Percentiles rank a stretch among this genome's conserved stretches.
These are phyloP conservation scores for Lactarius sp. DNA, from an alignment of 768 basidiomycete genomes.

Conservation along the genomic window DNA sequence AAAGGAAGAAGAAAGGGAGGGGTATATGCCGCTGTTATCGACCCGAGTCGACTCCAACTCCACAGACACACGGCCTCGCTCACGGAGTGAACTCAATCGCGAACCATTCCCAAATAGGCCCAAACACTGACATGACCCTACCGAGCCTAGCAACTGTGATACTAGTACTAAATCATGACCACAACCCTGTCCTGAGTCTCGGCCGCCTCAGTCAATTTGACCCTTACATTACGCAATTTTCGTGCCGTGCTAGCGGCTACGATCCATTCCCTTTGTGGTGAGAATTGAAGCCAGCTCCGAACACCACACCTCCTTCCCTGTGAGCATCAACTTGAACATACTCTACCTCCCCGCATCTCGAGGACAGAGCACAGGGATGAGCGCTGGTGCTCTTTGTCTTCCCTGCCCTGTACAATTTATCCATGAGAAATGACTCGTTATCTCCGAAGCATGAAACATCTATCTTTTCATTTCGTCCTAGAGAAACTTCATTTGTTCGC, in stretches of 20 bases:
- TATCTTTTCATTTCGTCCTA: too few relatives aligned
- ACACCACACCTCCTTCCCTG: background rate
- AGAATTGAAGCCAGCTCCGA: background rate
- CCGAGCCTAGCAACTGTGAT: background rate
- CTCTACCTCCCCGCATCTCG: too few relatives aligned
- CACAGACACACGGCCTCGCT: background rate
- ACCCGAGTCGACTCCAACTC: background rate
- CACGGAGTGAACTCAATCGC: background rate
- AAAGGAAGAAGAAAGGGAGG: background rate
- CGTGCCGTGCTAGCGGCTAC: background rate
- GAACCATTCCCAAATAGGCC: conserved; percentile 21
- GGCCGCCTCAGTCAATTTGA: too few relatives aligned
- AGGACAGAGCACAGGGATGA: too few relatives aligned
- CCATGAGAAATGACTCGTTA: too few relatives aligned
- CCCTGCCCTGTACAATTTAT: too few relatives aligned
- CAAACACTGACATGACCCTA: conserved; percentile 7
- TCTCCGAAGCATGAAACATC: too few relatives aligned
- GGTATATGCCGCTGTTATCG: conserved; percentile 18
- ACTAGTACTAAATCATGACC: too few relatives aligned
- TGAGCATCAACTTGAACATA: too few relatives aligned
- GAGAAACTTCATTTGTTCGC: too few relatives aligned
- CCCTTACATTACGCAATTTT: background rate
- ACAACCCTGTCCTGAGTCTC: too few relatives aligned
- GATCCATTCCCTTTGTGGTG: background rate
- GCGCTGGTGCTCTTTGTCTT: too few relatives aligned